These are phyloP conservation scores for Lipomyces anomalus DNA, from an alignment of 805 yeast genomes.

Conservation along the genomic window DNA sequence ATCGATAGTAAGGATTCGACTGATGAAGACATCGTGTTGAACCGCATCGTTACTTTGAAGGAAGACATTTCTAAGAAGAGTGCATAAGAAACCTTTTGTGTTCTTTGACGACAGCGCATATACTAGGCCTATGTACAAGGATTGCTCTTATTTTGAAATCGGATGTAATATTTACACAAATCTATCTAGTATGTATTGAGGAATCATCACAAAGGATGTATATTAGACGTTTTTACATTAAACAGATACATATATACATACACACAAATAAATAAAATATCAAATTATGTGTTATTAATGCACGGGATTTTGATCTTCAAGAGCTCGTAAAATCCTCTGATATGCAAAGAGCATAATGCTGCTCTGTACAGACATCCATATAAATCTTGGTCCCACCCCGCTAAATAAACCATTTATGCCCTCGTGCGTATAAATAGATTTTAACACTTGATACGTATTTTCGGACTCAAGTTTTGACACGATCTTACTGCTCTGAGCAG, in stretches of 20 bases:
- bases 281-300: too few relatives aligned
- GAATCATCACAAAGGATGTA: too few relatives aligned
- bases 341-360: conserved; percentile 87
- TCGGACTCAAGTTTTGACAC: conserved; percentile 19
- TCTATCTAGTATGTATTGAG: too few relatives aligned
- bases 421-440: conserved; percentile 58
- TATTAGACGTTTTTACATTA: too few relatives aligned
- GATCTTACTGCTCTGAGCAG: conserved; percentile 28
- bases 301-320: too few relatives aligned
- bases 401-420: conserved; percentile 77
- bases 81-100: too few relatives aligned
- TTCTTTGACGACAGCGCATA: too few relatives aligned
- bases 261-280: too few relatives aligned
- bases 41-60: conserved; percentile 89
- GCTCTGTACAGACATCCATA: conserved; percentile 95
- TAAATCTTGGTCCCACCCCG: conserved; percentile 94
- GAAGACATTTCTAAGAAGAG: conserved; percentile 46
- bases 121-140: too few relatives aligned
- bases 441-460: conserved; percentile 41
- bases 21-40: conserved; percentile 60
- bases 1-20: conserved; percentile 74
- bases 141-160: too few relatives aligned
- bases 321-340: conserved; percentile 62
- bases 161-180: too few relatives aligned
- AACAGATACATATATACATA: too few relatives aligned